Conservation (phyloP, 1,284 basidiomycete species). For the Cerrena zonata region DNA sequence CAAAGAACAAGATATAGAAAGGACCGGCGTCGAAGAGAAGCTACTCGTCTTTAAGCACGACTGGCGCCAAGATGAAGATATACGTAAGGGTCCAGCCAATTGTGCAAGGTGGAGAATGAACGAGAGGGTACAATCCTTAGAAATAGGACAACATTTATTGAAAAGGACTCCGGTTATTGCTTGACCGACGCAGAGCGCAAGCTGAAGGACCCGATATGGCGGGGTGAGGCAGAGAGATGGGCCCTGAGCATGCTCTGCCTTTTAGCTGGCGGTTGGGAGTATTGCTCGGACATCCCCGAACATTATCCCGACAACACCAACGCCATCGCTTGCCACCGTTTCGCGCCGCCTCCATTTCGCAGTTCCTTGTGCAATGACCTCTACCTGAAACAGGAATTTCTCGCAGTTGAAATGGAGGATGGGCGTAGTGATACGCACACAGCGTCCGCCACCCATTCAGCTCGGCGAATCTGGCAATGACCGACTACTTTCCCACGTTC, state of each 20-base stretch:
- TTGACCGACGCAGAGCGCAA: background rate
- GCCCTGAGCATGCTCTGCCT: background rate
- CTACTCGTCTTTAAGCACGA: background rate
- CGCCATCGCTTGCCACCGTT: background rate
- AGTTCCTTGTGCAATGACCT: background rate
- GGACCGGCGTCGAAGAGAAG: background rate
- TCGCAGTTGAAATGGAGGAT: too few relatives aligned
- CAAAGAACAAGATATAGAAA: background rate
- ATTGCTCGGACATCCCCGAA: background rate
- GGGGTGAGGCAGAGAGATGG: background rate
- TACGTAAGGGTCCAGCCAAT: constrained; percentile 1
- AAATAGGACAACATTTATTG: background rate
- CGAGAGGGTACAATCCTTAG: background rate
- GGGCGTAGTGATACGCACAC: background rate
- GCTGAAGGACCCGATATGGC: background rate
- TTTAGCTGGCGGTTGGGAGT: background rate
- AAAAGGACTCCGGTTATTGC: background rate
- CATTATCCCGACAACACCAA: background rate
- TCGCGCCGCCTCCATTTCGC: background rate
- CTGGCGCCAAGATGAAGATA: background rate
- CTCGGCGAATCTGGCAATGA: background rate
- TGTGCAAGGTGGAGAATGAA: background rate
- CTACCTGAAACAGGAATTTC: too few relatives aligned
- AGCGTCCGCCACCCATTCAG: background rate
- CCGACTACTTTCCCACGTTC: background rate